Base-by-base conservation (phyloP, 2,329 filamentous ascomycete genomes). In the Cercospora nicotianae region DNA sequence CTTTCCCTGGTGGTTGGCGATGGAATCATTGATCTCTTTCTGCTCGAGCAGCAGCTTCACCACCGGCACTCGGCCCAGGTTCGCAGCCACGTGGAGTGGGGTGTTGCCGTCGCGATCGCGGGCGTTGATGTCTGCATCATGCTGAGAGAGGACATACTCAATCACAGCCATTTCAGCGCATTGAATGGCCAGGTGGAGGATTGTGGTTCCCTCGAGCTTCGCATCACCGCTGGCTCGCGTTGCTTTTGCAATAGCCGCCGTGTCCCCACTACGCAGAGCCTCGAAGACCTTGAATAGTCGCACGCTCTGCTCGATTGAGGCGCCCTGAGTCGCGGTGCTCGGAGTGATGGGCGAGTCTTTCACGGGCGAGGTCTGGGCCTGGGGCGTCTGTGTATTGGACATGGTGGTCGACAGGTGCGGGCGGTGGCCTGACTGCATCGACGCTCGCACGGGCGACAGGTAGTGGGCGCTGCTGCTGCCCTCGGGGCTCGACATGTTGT, bases 271-370 rank as follows among this genome's bases (percentile, higher is more conserved):
- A 72, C 94, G 88, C 72, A 99, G 83, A 51, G 94, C 91, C 81
- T 98, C 95, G 77, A 98, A 97, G 58, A 97, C 88, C 72, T 94
- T 90, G 80, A 99, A 99, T 72, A 96, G 94, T 77, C 91, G 89
- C 63, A 99, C 93, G 0, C 94, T 97, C 80, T 97, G 93, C 78
- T 99, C 94, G 67, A 99, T 91, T 3, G 82, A 83, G 1, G 80
- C 78, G 58, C 78, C 77, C 70, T 81, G 80, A 0, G 76, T 74
- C 10, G 73, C 72, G 53, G 69, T 67, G 64, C 66, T 71, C 12
- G 69, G 65, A 23, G 72, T 71, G 26, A 69, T 68, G 5, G 73
- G 69, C 16, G 60, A 71, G 28, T 70, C 69, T 33, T 67, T 70
- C 8, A 65, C 67, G 5, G 71, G 68, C 31, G 69, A 70, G 45